Percentiles rank a stretch among this genome's conserved stretches.
phyloP scores from a whole-genome alignment of 2,329 filamentous ascomycete genomes.

The Hymenoscyphus linearis region DNA sequence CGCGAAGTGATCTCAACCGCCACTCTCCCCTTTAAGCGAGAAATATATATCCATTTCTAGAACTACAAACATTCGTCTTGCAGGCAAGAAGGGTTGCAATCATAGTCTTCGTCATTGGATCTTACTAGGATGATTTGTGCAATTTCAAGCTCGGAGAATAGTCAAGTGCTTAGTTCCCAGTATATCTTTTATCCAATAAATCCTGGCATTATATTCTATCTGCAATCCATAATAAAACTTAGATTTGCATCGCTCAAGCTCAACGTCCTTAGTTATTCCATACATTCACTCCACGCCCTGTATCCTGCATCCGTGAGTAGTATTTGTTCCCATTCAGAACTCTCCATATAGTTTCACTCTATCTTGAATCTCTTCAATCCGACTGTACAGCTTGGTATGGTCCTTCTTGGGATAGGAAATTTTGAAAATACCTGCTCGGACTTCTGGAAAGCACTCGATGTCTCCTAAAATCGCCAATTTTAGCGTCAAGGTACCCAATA shows the following conservation, averaged over 20 bases:
- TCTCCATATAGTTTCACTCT: not conserved
- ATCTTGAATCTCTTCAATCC: not conserved
- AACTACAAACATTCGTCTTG: too few relatives aligned
- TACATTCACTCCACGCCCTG: not conserved
- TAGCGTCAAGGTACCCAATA: not conserved
- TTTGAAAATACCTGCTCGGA: not conserved
- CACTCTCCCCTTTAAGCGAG: too few relatives aligned
- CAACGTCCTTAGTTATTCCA: not conserved
- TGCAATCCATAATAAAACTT: not conserved
- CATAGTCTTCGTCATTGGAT: too few relatives aligned
- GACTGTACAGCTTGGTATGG: not conserved
- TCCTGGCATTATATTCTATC: not conserved
- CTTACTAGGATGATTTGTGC: too few relatives aligned
- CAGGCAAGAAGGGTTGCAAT: too few relatives aligned
- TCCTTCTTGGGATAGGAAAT: not conserved
- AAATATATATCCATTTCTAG: too few relatives aligned
- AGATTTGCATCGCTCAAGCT: not conserved
- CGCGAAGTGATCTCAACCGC: too few relatives aligned
- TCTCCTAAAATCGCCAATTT: not conserved
- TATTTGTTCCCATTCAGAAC: not conserved
- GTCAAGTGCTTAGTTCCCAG: too few relatives aligned
- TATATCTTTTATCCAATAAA: not conserved
- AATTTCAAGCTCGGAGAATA: too few relatives aligned
- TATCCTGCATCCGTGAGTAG: not conserved
- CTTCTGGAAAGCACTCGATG: not conserved